These are phyloP conservation scores for Aspergillus kassunensis DNA, from an alignment of 495 filamentous ascomycete genomes.

Conservation along the genomic window DNA sequence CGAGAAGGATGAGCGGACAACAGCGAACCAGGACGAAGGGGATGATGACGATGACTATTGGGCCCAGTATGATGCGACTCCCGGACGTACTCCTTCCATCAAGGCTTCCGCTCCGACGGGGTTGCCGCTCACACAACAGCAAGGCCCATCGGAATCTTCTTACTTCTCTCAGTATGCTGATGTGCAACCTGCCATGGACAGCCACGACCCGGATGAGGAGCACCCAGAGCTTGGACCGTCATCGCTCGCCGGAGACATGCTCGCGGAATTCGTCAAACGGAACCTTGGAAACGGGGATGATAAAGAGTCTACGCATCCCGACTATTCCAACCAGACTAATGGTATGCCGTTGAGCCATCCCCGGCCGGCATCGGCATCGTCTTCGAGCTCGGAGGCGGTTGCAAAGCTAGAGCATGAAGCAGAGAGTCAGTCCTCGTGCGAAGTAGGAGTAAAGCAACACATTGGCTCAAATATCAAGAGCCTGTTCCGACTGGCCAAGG, in stretches of 20 bases:
- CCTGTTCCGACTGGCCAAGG: slow-evolving; percentile 74
- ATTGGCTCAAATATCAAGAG: slow-evolving; percentile 85
- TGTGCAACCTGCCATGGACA: slow-evolving; percentile 89
- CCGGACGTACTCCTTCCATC: slow-evolving; percentile 66
- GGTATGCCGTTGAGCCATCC: slow-evolving; percentile 38
- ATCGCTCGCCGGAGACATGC: slow-evolving; percentile 50
- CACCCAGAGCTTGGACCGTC: slow-evolving; percentile 45
- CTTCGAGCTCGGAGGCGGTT: slow-evolving; percentile 54
- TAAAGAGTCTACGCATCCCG: slow-evolving; percentile 17
- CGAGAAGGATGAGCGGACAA: slow-evolving; percentile 19
- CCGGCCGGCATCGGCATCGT: slow-evolving; percentile 48
- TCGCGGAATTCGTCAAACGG: slow-evolving; percentile 35
- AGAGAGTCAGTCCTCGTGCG: slow-evolving; percentile 59
- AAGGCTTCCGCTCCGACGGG: slow-evolving; percentile 57
- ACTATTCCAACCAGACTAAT: slow-evolving; percentile 22
- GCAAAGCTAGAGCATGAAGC: slow-evolving; percentile 64
- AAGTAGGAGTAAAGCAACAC: slow-evolving; percentile 84
- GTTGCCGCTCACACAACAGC: slow-evolving; percentile 17
- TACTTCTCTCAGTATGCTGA: slow-evolving; percentile 86
- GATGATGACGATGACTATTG: slow-evolving; percentile 92
- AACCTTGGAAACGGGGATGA: slow-evolving; percentile 16
- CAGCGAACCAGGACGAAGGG: slow-evolving; percentile 43
- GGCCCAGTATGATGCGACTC: slow-evolving; percentile 88
- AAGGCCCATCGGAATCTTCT: slow-evolving; percentile 30
- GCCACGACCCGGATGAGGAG: slow-evolving; percentile 72